Conservation (phyloP, 805 yeast species). For the Hanseniaspora osmophila region DNA sequence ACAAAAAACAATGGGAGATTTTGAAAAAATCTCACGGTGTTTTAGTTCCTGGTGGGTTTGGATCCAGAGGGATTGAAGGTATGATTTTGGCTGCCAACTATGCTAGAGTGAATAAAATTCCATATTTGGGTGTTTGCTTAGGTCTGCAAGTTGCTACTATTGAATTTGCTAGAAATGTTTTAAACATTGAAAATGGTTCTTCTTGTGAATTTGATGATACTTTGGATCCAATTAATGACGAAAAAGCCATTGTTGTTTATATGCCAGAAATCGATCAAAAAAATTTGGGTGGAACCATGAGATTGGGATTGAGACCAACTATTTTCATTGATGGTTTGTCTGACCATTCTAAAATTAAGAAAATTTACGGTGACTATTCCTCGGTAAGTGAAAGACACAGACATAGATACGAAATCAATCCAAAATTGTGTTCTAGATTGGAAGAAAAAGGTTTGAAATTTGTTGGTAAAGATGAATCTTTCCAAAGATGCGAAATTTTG, state of each 20-base stretch:
- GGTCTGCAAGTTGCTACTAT: slow-evolving; percentile 96
- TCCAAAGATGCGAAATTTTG: slow-evolving; percentile 84
- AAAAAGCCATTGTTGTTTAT: slow-evolving; percentile 64
- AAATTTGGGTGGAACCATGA: slow-evolving; percentile 97
- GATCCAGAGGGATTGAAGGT: slow-evolving; percentile 94
- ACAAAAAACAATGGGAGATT: slow-evolving; percentile 90
- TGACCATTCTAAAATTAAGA: slow-evolving; percentile 49
- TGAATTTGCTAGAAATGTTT: slow-evolving; percentile 73
- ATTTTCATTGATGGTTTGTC: slow-evolving; percentile 56
- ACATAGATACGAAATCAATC: slow-evolving; percentile 96
- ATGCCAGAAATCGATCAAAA: slow-evolving; percentile 98
- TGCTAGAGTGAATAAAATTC: slow-evolving; percentile 93
- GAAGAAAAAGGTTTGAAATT: slow-evolving; percentile 73
- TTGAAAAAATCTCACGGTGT: slow-evolving; percentile 93
- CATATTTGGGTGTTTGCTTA: slow-evolving; percentile 91
- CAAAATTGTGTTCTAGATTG: slow-evolving; percentile 53
- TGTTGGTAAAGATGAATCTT: slow-evolving; percentile 86
- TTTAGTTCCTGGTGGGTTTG: slow-evolving; percentile 97
- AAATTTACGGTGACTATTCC: slow-evolving; percentile 59
- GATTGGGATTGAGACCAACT: slow-evolving; percentile 89
- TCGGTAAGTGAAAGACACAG: slow-evolving; percentile 87
- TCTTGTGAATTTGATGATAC: slow-evolving; percentile 71
- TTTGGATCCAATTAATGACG: slow-evolving; percentile 37
- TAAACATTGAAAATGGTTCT: slow-evolving; percentile 54
- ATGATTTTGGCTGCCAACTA: slow-evolving; percentile 94